Evolutionary conservation across 2,329 filamentous ascomycete species (phyloP).

Genomic region (Aspergillus novoparasiticus): DNA sequence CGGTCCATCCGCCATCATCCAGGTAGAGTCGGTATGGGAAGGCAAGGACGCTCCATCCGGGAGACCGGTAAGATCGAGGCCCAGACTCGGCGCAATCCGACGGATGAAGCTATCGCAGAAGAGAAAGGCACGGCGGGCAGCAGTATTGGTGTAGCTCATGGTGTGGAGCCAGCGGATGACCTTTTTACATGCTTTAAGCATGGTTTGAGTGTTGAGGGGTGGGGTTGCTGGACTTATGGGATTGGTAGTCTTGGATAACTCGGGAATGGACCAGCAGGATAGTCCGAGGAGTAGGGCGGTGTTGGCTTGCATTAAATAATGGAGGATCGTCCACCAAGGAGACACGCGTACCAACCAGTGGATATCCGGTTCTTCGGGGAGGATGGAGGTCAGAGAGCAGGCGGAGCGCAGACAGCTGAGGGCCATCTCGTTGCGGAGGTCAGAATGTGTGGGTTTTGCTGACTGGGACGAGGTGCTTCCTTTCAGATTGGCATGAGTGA

Average conservation of each 20-base stretch:
- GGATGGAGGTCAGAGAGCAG: conserved; percentile 37
- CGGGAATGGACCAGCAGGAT: conserved; percentile 19
- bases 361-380: conserved; percentile 40
- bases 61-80: conserved; percentile 33
- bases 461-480: not conserved
- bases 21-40: conserved; percentile 2
- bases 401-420: conserved; percentile 43
- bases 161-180: conserved; percentile 42
- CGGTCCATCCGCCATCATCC: conserved; percentile 3
- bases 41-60: conserved; percentile 23
- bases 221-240: not conserved
- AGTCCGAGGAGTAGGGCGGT: conserved; percentile 45
- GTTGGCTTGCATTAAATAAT: conserved; percentile 47
- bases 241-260: not conserved
- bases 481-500: conserved; percentile 36
- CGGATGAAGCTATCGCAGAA: conserved; percentile 36
- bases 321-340: conserved; percentile 48
- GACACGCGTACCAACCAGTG: conserved; percentile 37
- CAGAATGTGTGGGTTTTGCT: conserved; percentile 1
- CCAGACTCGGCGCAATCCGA: conserved; percentile 34
- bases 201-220: conserved; percentile 25
- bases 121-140: conserved; percentile 38
- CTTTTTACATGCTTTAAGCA: conserved; percentile 37
- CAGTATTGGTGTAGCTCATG: conserved; percentile 32
- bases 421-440: conserved; percentile 29